Evolutionary conservation across 148 eudicot genomes (phyloP).

Genomic region (Cornus florida): DNA sequence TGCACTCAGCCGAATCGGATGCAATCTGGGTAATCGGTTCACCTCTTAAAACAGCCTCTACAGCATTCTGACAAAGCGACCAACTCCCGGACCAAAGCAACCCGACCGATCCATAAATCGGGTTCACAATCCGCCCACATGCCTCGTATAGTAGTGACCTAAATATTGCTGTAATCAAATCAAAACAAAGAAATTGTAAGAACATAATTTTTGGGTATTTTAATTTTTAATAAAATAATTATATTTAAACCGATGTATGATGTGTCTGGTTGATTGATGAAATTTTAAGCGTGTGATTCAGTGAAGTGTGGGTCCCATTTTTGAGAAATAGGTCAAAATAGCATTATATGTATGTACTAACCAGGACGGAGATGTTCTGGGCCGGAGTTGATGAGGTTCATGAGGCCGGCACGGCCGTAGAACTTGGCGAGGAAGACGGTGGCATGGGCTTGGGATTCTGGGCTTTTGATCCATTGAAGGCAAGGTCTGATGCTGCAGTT

Average conservation of each 20-base stretch:
- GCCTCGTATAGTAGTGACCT: constrained; percentile 76
- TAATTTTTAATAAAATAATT: no score
- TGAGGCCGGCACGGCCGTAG: constrained; percentile 86
- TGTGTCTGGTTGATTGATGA: no score
- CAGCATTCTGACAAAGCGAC: constrained; percentile 67
- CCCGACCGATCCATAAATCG: constrained; percentile 75
- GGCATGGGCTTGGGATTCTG: constrained; percentile 81
- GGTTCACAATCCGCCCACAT: constrained; percentile 82
- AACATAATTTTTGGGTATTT: no score
- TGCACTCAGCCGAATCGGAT: constrained; percentile 36
- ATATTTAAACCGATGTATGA: no score
- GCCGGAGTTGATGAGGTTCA: constrained; percentile 73
- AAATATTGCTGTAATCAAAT: constrained; percentile 54
- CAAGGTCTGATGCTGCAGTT: constrained; percentile 73
- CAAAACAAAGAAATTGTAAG: not conserved
- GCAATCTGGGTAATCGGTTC: constrained; percentile 51
- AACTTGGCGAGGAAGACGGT: constrained; percentile 90
- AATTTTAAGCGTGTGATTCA: no score
- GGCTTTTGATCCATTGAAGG: constrained; percentile 64
- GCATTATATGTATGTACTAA: constrained; percentile 4
- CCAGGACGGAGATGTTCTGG: constrained; percentile 82
- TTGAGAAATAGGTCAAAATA: no score
- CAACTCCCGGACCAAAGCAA: constrained; percentile 72
- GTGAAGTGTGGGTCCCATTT: no score
- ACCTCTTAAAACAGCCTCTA: constrained; percentile 64